These are phyloP conservation scores for Blastobotrys apis DNA, from an alignment of 1,139 yeast species.

Conservation along the genomic window DNA sequence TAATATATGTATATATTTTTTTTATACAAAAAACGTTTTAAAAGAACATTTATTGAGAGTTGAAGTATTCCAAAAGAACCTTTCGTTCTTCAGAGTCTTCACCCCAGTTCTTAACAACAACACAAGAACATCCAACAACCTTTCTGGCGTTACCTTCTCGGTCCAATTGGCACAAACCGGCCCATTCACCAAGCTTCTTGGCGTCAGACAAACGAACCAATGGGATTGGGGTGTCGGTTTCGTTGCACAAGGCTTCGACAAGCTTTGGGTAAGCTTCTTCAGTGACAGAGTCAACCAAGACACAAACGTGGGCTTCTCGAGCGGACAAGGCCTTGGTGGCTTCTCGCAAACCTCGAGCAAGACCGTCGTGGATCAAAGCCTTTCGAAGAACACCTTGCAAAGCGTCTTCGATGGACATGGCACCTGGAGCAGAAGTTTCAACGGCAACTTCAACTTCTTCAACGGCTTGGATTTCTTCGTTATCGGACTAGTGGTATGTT, in stretches of 20 bases:
- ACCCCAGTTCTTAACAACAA: slow-evolving; percentile 99
- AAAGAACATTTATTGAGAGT: slow-evolving; percentile 58
- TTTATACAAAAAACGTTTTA: neutral
- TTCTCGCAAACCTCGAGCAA: slow-evolving; percentile 99
- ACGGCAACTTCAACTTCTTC: slow-evolving; percentile 86
- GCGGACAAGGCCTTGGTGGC: slow-evolving; percentile 94
- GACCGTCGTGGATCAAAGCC: slow-evolving; percentile 98
- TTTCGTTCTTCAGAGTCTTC: slow-evolving; percentile 98
- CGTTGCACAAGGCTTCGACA: slow-evolving; percentile 99
- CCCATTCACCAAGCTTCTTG: slow-evolving; percentile 99
- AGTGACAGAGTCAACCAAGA: slow-evolving; percentile 96
- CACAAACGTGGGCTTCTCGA: slow-evolving; percentile 97
- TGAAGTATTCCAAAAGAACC: slow-evolving; percentile 94
- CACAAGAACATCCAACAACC: slow-evolving; percentile 99
- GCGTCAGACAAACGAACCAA: slow-evolving; percentile 99
- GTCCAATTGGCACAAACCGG: slow-evolving; percentile 99
- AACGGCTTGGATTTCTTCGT: slow-evolving; percentile 39
- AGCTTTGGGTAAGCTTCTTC: slow-evolving; percentile 96
- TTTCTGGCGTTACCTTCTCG: slow-evolving; percentile 99
- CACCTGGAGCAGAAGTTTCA: slow-evolving; percentile 66
- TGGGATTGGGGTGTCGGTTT: slow-evolving; percentile 94
- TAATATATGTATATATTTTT: no score
- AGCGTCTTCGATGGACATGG: slow-evolving; percentile 97
- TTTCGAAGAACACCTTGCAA: slow-evolving; percentile 97
- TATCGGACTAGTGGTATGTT: slow-evolving; percentile 36